Base-by-base conservation (phyloP, 1,139 yeast species). In the Blastobotrys elegans region DNA sequence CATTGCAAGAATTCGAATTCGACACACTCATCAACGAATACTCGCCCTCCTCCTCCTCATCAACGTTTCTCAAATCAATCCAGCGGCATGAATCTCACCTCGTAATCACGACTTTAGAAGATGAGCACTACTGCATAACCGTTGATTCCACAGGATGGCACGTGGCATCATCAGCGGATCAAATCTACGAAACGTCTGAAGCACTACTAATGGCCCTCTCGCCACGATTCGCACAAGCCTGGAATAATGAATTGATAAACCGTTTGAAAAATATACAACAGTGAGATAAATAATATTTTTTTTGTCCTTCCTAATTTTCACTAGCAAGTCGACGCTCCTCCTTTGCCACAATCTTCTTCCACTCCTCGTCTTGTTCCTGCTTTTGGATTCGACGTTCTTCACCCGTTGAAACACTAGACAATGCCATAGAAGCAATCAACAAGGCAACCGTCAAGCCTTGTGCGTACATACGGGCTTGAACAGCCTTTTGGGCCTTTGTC, bases 381-480 rank as follows among this genome's bases (percentile, higher is more conserved):
- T 69, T 74, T 42, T 63, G 63, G 43, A 64, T 66, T 49, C 71
- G 70, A 47, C 60, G 61, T 37, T 58, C 53, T 42, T 65, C 56
- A 14, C 50, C 43, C 2, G 47, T 45, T 13, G 52, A 46, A 3
- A 61, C 64, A 16, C 49, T 40, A 16, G 66, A 57, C 40, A 66
- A 48, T 37, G 63, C 54, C 54, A 66, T 67, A 8, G 68, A 57
- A 13, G 61, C 67, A 26, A 67, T 54, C 35, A 67, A 57, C 55
- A 67, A 55, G 16, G 60, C 63, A 54, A 64, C 73, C 57, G 70
- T 76, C 50, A 86, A 70, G 53, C 85, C 89, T 68, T 88, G 96
- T 7, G 96, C 96, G 64, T 87, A 87, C 82, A 88, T 88, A 77
- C 96, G 83, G 26, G 96, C 96, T 66, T 86, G 95, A 27, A 87